Conservation (phyloP, 768 basidiomycete species). For the Dacryopinax spathularia region DNA sequence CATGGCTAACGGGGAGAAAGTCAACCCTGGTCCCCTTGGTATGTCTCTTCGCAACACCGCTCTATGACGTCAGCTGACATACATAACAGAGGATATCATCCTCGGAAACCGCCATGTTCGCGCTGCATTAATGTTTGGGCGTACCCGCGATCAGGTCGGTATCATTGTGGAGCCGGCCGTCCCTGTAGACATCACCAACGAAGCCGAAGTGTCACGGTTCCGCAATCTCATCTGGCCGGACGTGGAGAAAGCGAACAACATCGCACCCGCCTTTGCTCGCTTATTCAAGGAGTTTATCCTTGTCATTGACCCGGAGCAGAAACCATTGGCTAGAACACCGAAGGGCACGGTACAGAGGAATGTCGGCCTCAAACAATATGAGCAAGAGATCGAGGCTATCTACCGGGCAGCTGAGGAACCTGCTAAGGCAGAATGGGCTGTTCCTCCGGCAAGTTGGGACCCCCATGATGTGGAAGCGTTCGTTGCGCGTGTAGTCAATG, state of each 20-base stretch:
- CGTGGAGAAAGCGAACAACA: neutral
- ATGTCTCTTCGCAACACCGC: neutral
- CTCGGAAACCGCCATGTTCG: constrained; percentile 23
- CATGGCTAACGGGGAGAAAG: constrained; percentile 22
- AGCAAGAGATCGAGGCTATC: neutral
- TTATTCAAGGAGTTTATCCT: neutral
- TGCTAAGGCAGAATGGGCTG: neutral
- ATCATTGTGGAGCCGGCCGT: constrained; percentile 27
- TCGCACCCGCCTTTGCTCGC: neutral
- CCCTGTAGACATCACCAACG: neutral
- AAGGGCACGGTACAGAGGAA: neutral
- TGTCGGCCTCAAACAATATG: neutral
- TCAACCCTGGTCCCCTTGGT: constrained; percentile 16
- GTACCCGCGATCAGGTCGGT: constrained; percentile 26
- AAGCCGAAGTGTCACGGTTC: neutral
- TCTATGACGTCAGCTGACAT: neutral
- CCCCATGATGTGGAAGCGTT: neutral
- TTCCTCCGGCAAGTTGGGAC: neutral
- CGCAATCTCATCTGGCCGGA: neutral
- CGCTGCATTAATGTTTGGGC: constrained; percentile 29
- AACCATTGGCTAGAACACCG: neutral
- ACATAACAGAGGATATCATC: constrained; percentile 25
- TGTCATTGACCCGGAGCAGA: neutral
- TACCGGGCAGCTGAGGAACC: neutral
- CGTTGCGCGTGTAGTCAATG: neutral